These are phyloP conservation scores for Mycena sp. DNA, from an alignment of 1,284 basidiomycete species.

Conservation along the genomic window DNA sequence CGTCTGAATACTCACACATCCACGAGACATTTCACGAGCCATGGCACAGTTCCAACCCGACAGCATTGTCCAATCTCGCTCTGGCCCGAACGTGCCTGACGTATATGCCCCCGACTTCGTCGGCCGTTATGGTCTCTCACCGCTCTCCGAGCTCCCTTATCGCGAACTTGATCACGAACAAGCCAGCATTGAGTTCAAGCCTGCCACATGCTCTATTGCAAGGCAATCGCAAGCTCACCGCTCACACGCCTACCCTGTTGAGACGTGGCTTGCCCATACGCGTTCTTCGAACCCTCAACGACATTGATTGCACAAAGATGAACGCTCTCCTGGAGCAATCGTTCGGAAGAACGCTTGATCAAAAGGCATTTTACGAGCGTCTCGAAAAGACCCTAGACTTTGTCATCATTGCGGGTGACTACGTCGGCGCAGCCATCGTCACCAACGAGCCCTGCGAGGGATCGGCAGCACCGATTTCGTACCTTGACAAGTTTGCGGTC, in stretches of 20 bases:
- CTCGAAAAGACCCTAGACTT: constrained; percentile 87
- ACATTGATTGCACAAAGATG: constrained; percentile 83
- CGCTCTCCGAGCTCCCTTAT: constrained; percentile 96
- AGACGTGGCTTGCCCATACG: constrained; percentile 89
- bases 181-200: constrained; percentile 95
- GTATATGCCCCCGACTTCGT: constrained; percentile 94
- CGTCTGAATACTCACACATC: constrained; percentile 90
- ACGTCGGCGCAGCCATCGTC: constrained; percentile 94
- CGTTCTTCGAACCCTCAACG: constrained; percentile 73
- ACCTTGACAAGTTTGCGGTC: constrained; percentile 99
- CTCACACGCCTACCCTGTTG: constrained; percentile 93
- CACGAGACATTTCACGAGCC: constrained; percentile 82
- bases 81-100: constrained; percentile 89
- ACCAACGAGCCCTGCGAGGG: constrained; percentile 77
- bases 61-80: constrained; percentile 88
- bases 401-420: constrained; percentile 95
- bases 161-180: constrained; percentile 98
- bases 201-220: constrained; percentile 93
- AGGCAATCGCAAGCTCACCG: constrained; percentile 84
- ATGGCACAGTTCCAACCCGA: constrained; percentile 87
- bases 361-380: constrained; percentile 81
- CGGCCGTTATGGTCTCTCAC: constrained; percentile 97
- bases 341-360: constrained; percentile 83
- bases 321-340: constrained; percentile 87
- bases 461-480: constrained; percentile 74